Conservation (phyloP, 768 basidiomycete species). For the Chalciporus pseudorubinellus region DNA sequence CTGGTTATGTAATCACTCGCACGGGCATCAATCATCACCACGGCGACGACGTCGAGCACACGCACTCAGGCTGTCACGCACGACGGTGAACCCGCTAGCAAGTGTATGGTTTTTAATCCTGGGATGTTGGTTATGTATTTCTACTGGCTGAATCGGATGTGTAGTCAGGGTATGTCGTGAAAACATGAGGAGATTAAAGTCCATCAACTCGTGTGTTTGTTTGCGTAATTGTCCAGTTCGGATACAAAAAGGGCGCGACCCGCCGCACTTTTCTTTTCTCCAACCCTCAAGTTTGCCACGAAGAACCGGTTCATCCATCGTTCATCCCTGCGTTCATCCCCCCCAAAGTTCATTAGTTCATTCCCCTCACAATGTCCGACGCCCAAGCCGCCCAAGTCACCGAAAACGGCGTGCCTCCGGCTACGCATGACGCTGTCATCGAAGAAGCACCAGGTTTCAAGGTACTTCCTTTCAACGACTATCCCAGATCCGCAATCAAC, state of each 20-base stretch:
- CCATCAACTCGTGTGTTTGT: constrained; percentile 22
- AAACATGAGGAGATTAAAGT: constrained; percentile 38
- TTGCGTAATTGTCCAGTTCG: constrained; percentile 21
- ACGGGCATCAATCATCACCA: constrained; percentile 8
- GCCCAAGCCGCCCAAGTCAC: constrained; percentile 83
- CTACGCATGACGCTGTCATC: constrained; percentile 61
- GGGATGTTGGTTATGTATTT: no score
- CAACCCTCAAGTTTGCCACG: constrained; percentile 82
- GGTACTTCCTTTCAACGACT: constrained; percentile 38
- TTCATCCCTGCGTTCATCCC: constrained; percentile 54
- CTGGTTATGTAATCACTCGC: constrained; percentile 27
- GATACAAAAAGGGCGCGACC: constrained; percentile 38
- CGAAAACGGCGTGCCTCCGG: constrained; percentile 82
- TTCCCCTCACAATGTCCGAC: constrained; percentile 76
- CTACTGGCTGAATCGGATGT: no score
- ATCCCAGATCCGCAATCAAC: constrained; percentile 17
- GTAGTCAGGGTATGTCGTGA: constrained; percentile 45
- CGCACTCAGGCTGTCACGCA: no score
- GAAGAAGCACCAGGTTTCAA: constrained; percentile 81
- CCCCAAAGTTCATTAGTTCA: constrained; percentile 53
- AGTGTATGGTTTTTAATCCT: background rate
- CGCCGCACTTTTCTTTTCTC: constrained; percentile 42
- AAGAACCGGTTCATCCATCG: constrained; percentile 80
- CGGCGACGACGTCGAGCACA: constrained; percentile 9
- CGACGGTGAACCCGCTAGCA: no score